phyloP scores from a whole-genome alignment of 257 asterid species.

The Nicotiana otophora region DNA sequence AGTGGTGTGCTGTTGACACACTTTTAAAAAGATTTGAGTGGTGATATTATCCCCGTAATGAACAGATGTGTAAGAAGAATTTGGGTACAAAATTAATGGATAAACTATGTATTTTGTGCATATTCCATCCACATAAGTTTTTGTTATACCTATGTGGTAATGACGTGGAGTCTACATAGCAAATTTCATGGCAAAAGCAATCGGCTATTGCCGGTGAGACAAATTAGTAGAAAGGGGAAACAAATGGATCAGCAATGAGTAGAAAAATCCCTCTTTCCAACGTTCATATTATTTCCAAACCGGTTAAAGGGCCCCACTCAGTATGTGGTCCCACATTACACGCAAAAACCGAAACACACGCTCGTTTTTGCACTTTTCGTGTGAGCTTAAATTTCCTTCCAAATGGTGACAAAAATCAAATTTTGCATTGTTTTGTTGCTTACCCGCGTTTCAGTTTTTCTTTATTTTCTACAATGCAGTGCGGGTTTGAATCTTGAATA shows the following conservation, averaged over 20 bases:
- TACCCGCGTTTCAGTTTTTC: background rate
- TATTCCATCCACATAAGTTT: too few species aligned
- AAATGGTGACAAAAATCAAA: background rate
- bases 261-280: background rate
- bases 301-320: background rate
- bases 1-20: too few species aligned
- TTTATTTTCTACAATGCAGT: too few species aligned
- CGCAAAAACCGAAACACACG: background rate
- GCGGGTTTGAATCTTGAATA: too few species aligned
- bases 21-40: too few species aligned
- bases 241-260: background rate
- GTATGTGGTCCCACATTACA: background rate
- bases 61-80: too few species aligned
- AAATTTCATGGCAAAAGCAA: background rate
- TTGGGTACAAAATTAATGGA: too few species aligned
- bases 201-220: constrained; percentile 11
- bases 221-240: background rate
- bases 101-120: too few species aligned
- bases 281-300: background rate
- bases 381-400: background rate
- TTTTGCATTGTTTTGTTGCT: background rate
- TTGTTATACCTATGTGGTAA: background rate
- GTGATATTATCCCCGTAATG: too few species aligned
- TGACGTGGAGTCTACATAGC: background rate
- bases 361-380: background rate